These are phyloP conservation scores for Talaromyces marneffei DNA, from an alignment of 2,329 filamentous ascomycete genomes.

Conservation along the genomic window DNA sequence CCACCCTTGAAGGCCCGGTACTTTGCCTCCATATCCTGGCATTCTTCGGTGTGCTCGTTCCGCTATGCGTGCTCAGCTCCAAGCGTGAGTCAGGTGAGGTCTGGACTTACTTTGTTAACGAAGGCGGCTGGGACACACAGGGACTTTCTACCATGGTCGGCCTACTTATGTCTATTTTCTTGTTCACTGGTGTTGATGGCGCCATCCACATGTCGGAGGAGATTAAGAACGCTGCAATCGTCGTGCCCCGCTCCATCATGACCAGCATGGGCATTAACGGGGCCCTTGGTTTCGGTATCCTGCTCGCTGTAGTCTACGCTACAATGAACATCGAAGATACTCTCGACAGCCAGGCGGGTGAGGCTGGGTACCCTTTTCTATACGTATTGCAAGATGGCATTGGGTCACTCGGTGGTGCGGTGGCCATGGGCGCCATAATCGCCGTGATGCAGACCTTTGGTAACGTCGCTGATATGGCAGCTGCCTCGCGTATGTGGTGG, in stretches of 20 bases:
- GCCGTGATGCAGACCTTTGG: not conserved
- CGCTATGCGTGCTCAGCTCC: not conserved
- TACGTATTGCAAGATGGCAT: not conserved
- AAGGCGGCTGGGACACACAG: not conserved
- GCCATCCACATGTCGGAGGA: constrained; percentile 43
- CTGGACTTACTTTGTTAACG: not conserved
- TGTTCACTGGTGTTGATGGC: constrained; percentile 22
- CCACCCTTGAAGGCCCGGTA: not conserved
- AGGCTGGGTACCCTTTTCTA: not conserved
- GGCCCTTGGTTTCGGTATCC: not conserved
- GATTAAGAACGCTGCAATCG: constrained; percentile 41
- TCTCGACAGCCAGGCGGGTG: not conserved
- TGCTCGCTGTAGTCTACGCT: not conserved
- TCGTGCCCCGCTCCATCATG: constrained; percentile 44
- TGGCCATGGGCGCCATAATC: not conserved
- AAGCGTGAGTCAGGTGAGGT: not conserved
- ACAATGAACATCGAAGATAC: not conserved
- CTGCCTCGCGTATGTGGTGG: constrained; percentile 39
- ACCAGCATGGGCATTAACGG: not conserved
- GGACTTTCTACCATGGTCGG: not conserved
- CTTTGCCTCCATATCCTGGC: not conserved
- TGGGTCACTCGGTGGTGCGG: not conserved
- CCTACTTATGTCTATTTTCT: not conserved
- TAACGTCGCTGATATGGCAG: not conserved
- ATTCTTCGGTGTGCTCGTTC: not conserved